A percentile compares a stretch with the other conserved stretches of the same genome.
These are phyloP conservation scores for Leccinum fallax DNA, from an alignment of 1,284 basidiomycete genomes.

Conservation along the genomic window DNA sequence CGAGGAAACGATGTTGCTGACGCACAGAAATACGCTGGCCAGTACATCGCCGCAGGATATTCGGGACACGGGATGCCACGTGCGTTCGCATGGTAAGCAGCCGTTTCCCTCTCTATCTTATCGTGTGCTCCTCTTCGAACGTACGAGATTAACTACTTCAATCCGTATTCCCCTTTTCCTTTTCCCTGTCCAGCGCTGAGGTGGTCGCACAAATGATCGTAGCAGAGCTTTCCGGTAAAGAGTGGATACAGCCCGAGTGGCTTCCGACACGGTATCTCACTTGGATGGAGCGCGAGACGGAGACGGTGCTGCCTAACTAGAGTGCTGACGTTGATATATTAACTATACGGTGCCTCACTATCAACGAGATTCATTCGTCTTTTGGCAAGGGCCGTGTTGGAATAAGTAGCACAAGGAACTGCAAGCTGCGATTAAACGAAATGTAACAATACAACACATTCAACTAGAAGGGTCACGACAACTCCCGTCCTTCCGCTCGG, in stretches of 20 bases:
- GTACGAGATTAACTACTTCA: background rate
- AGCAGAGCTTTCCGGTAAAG: slow-evolving; percentile 46
- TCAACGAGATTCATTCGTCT: background rate
- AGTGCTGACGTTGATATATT: background rate
- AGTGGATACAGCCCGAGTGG: slow-evolving; percentile 61
- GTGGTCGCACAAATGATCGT: slow-evolving; percentile 65
- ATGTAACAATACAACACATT: background rate
- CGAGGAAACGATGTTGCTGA: slow-evolving; percentile 18
- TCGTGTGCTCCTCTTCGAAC: background rate
- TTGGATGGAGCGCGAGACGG: slow-evolving; percentile 18
- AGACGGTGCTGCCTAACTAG: background rate
- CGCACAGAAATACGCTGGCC: slow-evolving; percentile 44
- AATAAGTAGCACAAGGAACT: background rate
- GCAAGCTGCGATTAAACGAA: background rate
- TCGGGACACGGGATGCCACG: slow-evolving; percentile 83
- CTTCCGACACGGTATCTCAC: slow-evolving; percentile 67
- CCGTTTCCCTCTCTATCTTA: background rate
- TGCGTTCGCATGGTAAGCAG: slow-evolving; percentile 57
- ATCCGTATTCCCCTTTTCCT: background rate
- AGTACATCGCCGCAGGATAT: slow-evolving; percentile 78
- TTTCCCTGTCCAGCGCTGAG: slow-evolving; percentile 53
- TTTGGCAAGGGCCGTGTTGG: background rate
- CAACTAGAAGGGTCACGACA: background rate
- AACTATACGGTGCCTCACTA: background rate
- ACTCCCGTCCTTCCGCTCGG: background rate